Base-by-base conservation (phyloP, 2,329 filamentous ascomycete genomes). In the Lizonia empirigonia region DNA sequence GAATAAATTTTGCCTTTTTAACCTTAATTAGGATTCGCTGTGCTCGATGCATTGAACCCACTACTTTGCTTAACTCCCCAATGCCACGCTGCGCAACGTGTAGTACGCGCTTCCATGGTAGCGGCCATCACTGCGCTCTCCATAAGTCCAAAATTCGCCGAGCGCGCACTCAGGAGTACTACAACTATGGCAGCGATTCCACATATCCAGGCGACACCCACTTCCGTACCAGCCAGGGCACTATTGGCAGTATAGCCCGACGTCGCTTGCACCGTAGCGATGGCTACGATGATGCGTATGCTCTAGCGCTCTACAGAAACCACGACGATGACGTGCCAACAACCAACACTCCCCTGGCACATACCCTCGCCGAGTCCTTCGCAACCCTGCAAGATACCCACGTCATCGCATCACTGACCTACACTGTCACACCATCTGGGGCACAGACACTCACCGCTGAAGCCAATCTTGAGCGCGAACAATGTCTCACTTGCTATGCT, bases 401-500 rank as follows among this genome's bases (percentile, higher is more conserved):
- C 42, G 36, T 57, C 23, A 55, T 64, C 13, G 27, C 51, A 6
- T 44, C 45, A 2, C 16, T 63, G n/a, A 59, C 55, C 1, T 59
- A 64, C 34, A 35, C 37, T 5, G 38, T 56, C 35, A 38, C 50
- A 4, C 46, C 48, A 0, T 24, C 30, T 7, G 61, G 61, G 9
- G 20, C 39, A 12, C 46, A 61, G 16, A 38, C 47, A 6, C 37
- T 67, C 18, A 55, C 50, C 3, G 59, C 61, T 1, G 40, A 44
- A 6, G 51, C 60, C 3, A 67, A 64, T n/a, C 50, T 56, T 19
- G 58, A 65, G 2, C 63, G 62, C 29, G 54, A 61, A 26, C 58
- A 62, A 16, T 67, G 64, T 30, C 6, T 46, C 8, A 32, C 40
- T 3, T 67, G 63, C 30, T 32, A 15, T 27, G 16, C 24, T 7